A percentile compares a stretch with the other conserved stretches of the same genome.
phyloP scores from a whole-genome alignment of 176 grass and related monocot species.

The Avena insularis region DNA sequence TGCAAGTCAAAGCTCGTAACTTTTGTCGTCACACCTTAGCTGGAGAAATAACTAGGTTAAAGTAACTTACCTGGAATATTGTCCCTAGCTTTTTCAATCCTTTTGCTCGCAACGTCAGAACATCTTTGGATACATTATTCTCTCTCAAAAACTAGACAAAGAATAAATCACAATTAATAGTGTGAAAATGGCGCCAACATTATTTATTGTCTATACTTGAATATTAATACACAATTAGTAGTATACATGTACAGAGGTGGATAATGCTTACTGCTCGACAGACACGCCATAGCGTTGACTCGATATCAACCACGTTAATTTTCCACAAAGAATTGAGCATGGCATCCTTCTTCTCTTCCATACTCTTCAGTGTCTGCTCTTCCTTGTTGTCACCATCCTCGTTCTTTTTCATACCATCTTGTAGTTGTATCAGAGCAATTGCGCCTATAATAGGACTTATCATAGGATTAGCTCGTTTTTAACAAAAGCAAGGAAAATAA shows the following conservation, averaged over 20 bases:
- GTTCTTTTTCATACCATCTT: slow-evolving; percentile 84
- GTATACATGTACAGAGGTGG: background rate
- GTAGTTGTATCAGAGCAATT: slow-evolving; percentile 80
- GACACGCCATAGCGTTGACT: slow-evolving; percentile 74
- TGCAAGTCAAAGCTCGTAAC: background rate
- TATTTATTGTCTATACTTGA: background rate
- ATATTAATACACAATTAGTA: slow-evolving; percentile 11
- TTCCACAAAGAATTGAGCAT: slow-evolving; percentile 96
- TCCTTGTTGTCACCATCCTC: slow-evolving; percentile 69
- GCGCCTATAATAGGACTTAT: slow-evolving; percentile 57
- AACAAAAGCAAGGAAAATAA: background rate
- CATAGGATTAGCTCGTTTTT: background rate
- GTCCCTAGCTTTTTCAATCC: slow-evolving; percentile 87
- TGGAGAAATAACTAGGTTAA: background rate
- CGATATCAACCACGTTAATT: slow-evolving; percentile 97
- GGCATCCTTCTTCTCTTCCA: slow-evolving; percentile 89
- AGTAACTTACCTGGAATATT: slow-evolving; percentile 85
- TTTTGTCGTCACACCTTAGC: background rate
- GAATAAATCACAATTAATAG: background rate
- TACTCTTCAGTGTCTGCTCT: slow-evolving; percentile 56
- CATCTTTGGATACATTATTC: slow-evolving; percentile 64
- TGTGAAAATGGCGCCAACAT: background rate
- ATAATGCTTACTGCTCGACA: slow-evolving; percentile 80
- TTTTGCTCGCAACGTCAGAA: slow-evolving; percentile 71
- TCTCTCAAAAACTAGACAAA: slow-evolving; percentile 82